Conservation (phyloP, 352 stramenopile genomes). For the Peronospora belbahrii region DNA sequence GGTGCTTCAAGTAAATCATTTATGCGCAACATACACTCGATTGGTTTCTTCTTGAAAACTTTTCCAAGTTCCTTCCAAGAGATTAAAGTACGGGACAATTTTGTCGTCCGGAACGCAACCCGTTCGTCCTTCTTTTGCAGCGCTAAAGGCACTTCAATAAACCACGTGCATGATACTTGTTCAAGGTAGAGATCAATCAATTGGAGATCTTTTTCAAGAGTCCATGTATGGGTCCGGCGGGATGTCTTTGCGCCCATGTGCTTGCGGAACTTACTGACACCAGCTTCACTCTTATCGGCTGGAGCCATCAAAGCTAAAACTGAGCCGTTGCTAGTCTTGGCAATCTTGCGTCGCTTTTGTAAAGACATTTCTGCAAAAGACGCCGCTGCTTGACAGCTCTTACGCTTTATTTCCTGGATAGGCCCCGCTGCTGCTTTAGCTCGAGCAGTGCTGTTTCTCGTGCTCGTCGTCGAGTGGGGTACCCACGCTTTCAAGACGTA, state of each 20-base stretch:
- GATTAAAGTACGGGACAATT: slow-evolving; percentile 48
- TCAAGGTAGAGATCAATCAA: slow-evolving; percentile 73
- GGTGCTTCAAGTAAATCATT: slow-evolving; percentile 56
- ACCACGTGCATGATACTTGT: slow-evolving; percentile 63
- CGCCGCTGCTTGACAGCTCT: slow-evolving; percentile 28
- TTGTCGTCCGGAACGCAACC: slow-evolving; percentile 55
- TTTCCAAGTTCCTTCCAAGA: slow-evolving; percentile 62
- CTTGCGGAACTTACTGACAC: slow-evolving; percentile 39
- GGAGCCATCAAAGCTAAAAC: slow-evolving; percentile 22
- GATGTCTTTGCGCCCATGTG: slow-evolving; percentile 45
- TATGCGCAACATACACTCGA: slow-evolving; percentile 65
- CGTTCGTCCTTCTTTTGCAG: slow-evolving; percentile 57
- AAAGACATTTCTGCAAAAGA: slow-evolving; percentile 4
- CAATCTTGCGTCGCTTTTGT: slow-evolving; percentile 28
- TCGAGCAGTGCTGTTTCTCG: slow-evolving; percentile 36
- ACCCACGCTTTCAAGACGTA: slow-evolving; percentile 63
- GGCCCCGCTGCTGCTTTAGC: slow-evolving; percentile 49
- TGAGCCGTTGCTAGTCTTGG: slow-evolving; percentile 11
- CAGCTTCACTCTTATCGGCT: slow-evolving; percentile 25
- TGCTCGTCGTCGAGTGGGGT: slow-evolving; percentile 36
- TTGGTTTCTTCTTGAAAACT: slow-evolving; percentile 48
- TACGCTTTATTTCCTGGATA: slow-evolving; percentile 46
- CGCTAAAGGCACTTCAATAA: slow-evolving; percentile 66
- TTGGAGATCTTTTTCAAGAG: slow-evolving; percentile 46
- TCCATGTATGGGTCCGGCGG: slow-evolving; percentile 52